These are phyloP conservation scores for Aegilops tauschii DNA, from an alignment of 176 grass and related monocot species.

Conservation along the genomic window DNA sequence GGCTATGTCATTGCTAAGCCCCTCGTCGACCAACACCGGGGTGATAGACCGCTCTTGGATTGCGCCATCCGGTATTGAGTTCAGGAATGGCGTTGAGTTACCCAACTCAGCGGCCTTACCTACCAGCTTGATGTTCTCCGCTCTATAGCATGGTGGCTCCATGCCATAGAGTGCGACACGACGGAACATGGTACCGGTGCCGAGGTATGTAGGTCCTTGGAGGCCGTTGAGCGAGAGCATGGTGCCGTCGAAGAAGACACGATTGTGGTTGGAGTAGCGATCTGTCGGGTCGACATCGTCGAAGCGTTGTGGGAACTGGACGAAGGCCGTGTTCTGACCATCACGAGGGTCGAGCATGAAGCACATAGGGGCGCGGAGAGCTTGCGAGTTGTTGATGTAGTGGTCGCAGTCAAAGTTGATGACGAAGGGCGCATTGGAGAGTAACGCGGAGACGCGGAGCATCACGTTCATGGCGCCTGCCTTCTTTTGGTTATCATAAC, in stretches of 20 bases:
- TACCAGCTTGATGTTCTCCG: neutral
- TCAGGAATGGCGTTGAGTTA: neutral
- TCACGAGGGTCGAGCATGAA: constrained; percentile 45
- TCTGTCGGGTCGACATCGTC: constrained; percentile 80
- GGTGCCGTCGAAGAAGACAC: constrained; percentile 93
- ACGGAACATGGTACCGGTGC: constrained; percentile 39
- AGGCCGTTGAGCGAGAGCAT: constrained; percentile 88
- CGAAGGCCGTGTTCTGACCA: constrained; percentile 60
- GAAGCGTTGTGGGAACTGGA: constrained; percentile 88
- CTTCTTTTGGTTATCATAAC: constrained; percentile 49
- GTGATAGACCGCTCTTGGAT: constrained; percentile 23
- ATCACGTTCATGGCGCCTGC: constrained; percentile 47
- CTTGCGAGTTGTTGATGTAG: constrained; percentile 39
- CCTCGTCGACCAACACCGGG: neutral
- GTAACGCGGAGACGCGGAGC: constrained; percentile 36
- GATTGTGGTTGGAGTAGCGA: constrained; percentile 88
- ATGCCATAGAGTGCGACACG: constrained; percentile 33
- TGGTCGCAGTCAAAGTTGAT: constrained; percentile 57
- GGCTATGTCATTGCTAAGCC: neutral
- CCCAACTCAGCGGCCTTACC: constrained; percentile 13
- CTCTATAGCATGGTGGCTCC: constrained; percentile 22
- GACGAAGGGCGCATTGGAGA: constrained; percentile 50
- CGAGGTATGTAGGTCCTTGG: constrained; percentile 45
- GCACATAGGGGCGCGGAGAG: constrained; percentile 25
- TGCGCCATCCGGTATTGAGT: neutral